Evolutionary conservation across 2,329 filamentous ascomycete species (phyloP), one percentile per base, ranked within the genome.

Genomic region (Fusarium lyarnte): DNA sequence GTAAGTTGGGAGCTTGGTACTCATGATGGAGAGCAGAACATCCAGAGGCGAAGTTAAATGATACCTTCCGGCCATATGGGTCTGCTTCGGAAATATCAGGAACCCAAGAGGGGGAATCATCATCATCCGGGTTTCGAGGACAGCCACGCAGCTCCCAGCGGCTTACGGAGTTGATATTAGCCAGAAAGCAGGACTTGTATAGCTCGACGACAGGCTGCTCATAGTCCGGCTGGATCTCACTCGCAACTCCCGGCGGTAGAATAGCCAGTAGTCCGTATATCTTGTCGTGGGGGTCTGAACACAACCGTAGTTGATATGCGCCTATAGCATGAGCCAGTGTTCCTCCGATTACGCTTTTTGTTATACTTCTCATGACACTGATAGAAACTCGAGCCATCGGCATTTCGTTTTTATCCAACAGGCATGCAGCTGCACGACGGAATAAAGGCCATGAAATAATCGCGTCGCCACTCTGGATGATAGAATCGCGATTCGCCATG

Each of bases 261-360:
- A 54, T 41, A 14, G 51, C 19, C 8, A 54, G 16, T 6, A 54
- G 6, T 12, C 11, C 51, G 1, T 54, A 41, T 41, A 54, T 54
- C 35, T 23, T 54, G 14, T 54, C 51, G 16, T 54, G 51, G 14
- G 12, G 2, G 8, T 54, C 51, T 31, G 51, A 54, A 9, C 35
- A 54, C 1, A 9, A 3, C 21, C 25, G 25, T 0, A 0, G 0
- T 13, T 31, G 51, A 31, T 54, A 54, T 41, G 4, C 2, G 4
- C 17, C 0, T 2, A 54, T 10, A 29, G 23, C 23, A 41, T 27
- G 10, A n/a, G 2, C 35, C 19, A 31, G 6, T 13, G 51, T n/a
- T 19, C 10, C 25, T 29, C 51, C 35, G 2, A n/a, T 14, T 4
- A 19, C 35, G 10, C 23, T 29, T n/a, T 1, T 3, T 4, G 23